Base-by-base conservation (phyloP, 2,329 filamentous ascomycete species). In the Sarocladiaceae sp. region DNA sequence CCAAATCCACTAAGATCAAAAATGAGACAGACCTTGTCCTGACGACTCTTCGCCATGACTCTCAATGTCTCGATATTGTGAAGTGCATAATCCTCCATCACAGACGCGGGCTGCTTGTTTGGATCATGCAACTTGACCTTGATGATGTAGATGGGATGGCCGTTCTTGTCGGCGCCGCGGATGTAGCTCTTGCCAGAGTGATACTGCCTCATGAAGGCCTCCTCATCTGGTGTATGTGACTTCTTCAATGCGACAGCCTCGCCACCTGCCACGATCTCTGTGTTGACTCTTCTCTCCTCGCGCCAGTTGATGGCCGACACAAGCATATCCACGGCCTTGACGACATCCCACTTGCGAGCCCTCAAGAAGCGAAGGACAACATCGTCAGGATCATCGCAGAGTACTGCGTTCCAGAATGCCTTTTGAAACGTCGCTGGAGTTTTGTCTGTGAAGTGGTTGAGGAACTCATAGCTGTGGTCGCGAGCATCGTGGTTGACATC, bases 1-100 rank as follows among this genome's bases (percentile, higher is more conserved):
- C 79, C 79, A 63, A 90, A 90, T 55, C 80, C 75, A 7, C 78
- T 86, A 78, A 90, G 84, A 66, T 90, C 87, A 62, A 90, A 90
- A 50, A 90, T 67, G 53, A 90, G 55, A 26, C 57, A 60, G 15
- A 52, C 46, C 33, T 52, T 55, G 44, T 53, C 54, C 13, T 49
- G 28, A 13, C 40, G 22, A 20, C 60, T n/a, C 7, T 57, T 53
- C 8, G 64, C 57, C 52, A 69, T 57, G 22, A 62, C 46, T 12
- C 62, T 62, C 11, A 66, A 55, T 7, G 58, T 70, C 60, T 73
- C 71, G 29, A 73, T 71, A 13, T 65, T 64, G 52, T 73, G 68
- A 29, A 72, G 55, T n/a, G 68, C 64, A 48, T 66, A 73, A 12
- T 61, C 60, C 48, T 71, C 68, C 56, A 73, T 58, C 1, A 64